These are phyloP conservation scores for Brettanomyces sp. DNA, from an alignment of 805 yeast genomes.

Conservation along the genomic window DNA sequence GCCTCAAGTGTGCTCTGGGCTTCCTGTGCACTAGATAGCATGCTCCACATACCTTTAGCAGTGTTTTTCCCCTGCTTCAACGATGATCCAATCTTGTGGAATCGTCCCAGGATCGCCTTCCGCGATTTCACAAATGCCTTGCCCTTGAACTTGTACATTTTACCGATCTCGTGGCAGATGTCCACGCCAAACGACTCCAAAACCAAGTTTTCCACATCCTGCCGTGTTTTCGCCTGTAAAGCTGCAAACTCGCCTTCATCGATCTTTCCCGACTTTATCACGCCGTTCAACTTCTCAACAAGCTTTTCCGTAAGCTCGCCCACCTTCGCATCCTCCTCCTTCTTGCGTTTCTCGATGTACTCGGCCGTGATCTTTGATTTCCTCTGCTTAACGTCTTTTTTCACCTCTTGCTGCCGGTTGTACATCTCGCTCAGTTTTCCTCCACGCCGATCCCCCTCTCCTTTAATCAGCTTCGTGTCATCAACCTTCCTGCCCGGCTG, in stretches of 20 bases:
- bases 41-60: slow-evolving; percentile 60
- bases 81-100: slow-evolving; percentile 46
- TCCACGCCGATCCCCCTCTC: too few species aligned
- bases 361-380: slow-evolving; percentile 17
- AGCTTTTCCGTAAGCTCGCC: slow-evolving; percentile 53
- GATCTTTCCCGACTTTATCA: slow-evolving; percentile 23
- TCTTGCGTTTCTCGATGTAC: slow-evolving; percentile 21
- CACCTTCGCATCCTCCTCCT: slow-evolving; percentile 35
- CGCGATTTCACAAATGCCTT: slow-evolving; percentile 58
- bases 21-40: slow-evolving; percentile 65
- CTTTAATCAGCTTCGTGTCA: too few species aligned
- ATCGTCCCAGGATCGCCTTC: slow-evolving; percentile 56
- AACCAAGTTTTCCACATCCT: slow-evolving; percentile 77
- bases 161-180: slow-evolving; percentile 67
- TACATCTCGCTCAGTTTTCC: not conserved
- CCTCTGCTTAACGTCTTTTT: slow-evolving; percentile 1
- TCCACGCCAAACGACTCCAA: slow-evolving; percentile 83
- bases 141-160: slow-evolving; percentile 56
- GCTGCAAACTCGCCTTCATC: slow-evolving; percentile 35
- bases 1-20: slow-evolving; percentile 76
- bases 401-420: slow-evolving; percentile 5
- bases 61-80: slow-evolving; percentile 68
- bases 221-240: slow-evolving; percentile 55
- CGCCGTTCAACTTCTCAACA: slow-evolving; percentile 26
- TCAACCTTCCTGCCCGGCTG: not conserved